Conservation (phyloP, 2,329 filamentous ascomycete genomes). For the Pseudohalonectria lignicola region DNA sequence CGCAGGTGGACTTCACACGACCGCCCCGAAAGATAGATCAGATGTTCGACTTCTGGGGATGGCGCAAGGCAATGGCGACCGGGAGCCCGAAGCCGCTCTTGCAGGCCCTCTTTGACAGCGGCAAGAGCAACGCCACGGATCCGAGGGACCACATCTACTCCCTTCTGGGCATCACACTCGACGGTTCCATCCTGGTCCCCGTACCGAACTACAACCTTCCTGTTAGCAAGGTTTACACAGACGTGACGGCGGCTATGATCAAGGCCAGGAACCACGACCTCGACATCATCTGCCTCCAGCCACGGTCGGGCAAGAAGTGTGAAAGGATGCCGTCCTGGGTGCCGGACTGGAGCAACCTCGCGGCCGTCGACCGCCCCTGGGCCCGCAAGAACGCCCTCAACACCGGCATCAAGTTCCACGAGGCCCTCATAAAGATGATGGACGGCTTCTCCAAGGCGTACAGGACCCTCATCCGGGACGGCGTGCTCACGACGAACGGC, state of each 20-base stretch:
- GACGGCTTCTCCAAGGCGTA: neutral
- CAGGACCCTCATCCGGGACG: neutral
- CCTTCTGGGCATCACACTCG: constrained; percentile 7
- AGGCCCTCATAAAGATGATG: neutral
- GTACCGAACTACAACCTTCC: constrained; percentile 5
- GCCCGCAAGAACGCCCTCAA: neutral
- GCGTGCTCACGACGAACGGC: neutral
- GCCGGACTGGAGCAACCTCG: constrained; percentile 6
- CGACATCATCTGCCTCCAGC: constrained; percentile 7
- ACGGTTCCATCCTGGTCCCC: constrained; percentile 1
- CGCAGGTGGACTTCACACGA: constrained; percentile 4
- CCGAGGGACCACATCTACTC: constrained; percentile 9
- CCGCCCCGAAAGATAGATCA: constrained; percentile 4
- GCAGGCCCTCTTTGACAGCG: constrained; percentile 4
- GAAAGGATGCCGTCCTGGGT: constrained; percentile 9
- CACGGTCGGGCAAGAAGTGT: constrained; percentile 7
- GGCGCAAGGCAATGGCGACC: neutral
- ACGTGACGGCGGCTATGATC: constrained; percentile 4
- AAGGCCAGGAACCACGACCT: constrained; percentile 4
- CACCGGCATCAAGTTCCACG: neutral
- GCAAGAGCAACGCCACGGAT: constrained; percentile 6
- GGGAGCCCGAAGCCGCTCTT: neutral
- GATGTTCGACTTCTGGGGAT: constrained; percentile 6
- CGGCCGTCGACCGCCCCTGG: neutral
- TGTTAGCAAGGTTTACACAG: constrained; percentile 4